Base-by-base conservation (phyloP, 1,284 basidiomycete species). In the Trametes polyzona region DNA sequence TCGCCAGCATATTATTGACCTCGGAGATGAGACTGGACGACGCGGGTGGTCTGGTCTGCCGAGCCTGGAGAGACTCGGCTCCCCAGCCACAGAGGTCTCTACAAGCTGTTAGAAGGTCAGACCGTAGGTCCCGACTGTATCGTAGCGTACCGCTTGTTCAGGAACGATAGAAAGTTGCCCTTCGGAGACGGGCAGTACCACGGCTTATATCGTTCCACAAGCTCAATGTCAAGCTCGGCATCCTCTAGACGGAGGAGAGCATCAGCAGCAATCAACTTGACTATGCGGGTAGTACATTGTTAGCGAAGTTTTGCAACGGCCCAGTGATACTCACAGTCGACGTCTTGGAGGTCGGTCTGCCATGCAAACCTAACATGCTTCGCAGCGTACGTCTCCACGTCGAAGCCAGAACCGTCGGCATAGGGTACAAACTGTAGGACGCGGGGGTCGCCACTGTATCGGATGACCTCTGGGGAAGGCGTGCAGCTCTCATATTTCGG, bases 271-370 rank as follows among this genome's bases (percentile, higher is more conserved):
- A 80, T 73, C 16, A 62, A 43, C 32, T 59, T 55, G 47, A 53
- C 56, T 58, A 24, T 11, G 23, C n/a, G 1, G 8, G 17, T 6
- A 29, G 42, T 27, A 4, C n/a, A n/a, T n/a, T n/a, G n/a, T n/a
- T n/a, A n/a, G n/a, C n/a, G n/a, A n/a, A n/a, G n/a, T n/a, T n/a
- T n/a, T n/a, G n/a, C n/a, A n/a, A n/a, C n/a, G n/a, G n/a, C n/a
- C n/a, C n/a, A n/a, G n/a, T n/a, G n/a, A 6, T n/a, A 70, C 75
- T 64, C 52, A 81, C 80, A 59, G 57, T 81, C 79, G 1, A 78
- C 78, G 62, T 81, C 75, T 3, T 51, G 53, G 49, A 71, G 71
- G 5, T 68, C 63, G 3, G 53, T 55, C 53, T 77, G 73, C 79
- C 79, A 80, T 2, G 52, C 63, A 40, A 76, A 70, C 0, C 19